Evolutionary conservation across 202 grass and related monocot species (phyloP).

Genomic region (Setaria viridis): DNA sequence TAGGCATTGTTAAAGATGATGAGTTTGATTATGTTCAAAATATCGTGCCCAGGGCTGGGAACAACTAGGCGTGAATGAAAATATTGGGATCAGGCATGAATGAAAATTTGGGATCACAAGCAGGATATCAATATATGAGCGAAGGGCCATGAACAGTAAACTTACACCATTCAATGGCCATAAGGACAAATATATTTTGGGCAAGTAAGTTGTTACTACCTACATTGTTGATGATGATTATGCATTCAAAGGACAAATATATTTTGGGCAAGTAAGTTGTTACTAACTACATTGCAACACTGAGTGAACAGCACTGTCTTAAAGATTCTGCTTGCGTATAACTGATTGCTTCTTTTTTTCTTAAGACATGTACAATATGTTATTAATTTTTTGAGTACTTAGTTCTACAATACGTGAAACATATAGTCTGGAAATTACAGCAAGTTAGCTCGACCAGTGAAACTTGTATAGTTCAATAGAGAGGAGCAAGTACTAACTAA

Average conservation of each 20-base stretch:
- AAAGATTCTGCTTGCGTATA: too few relatives aligned
- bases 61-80: too few relatives aligned
- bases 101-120: background rate
- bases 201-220: too few relatives aligned
- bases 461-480: background rate
- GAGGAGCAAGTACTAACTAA: too few relatives aligned
- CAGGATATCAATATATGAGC: background rate
- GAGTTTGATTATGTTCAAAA: background rate
- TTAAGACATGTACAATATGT: too few relatives aligned
- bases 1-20: background rate
- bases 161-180: background rate
- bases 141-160: background rate
- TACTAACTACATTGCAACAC: too few relatives aligned
- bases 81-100: background rate
- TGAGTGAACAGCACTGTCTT: too few relatives aligned
- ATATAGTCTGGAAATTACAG: background rate
- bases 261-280: background rate
- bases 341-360: too few relatives aligned
- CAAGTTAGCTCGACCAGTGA: background rate
- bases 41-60: background rate
- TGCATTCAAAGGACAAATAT: background rate
- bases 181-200: background rate
- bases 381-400: too few relatives aligned
- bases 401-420: background rate
- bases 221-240: background rate